These are phyloP conservation scores for Suillus subalutaceus DNA, from an alignment of 768 basidiomycete species.

Conservation along the genomic window DNA sequence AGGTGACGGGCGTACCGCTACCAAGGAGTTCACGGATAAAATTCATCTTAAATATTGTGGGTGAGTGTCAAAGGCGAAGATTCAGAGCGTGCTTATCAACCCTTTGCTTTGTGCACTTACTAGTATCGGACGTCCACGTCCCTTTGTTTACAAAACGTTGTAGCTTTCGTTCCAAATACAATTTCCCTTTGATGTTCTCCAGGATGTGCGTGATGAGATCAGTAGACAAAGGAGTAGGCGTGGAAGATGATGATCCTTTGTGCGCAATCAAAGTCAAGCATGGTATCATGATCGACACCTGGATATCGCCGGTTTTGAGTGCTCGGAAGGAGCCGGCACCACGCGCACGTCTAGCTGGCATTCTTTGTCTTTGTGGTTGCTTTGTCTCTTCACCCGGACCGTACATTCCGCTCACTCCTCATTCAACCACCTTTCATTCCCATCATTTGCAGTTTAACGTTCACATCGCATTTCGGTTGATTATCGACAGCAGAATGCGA, in stretches of 20 bases:
- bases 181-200: not conserved
- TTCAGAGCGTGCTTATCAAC: not conserved
- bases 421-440: too few species aligned
- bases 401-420: not conserved
- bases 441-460: not conserved
- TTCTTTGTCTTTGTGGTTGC: not conserved
- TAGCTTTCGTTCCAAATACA: not conserved
- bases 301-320: not conserved
- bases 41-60: not conserved
- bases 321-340: not conserved
- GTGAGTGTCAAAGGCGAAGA: not conserved
- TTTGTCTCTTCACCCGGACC: not conserved
- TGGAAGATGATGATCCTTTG: not conserved
- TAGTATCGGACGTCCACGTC: not conserved
- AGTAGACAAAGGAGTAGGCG: not conserved
- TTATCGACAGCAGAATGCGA: not conserved
- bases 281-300: not conserved
- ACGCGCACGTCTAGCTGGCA: too few species aligned
- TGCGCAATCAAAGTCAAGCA: not conserved
- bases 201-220: not conserved
- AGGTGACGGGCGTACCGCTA: constrained; percentile 26
- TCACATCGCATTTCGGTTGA: not conserved
- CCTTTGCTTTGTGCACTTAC: not conserved
- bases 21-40: constrained; percentile 23
- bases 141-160: not conserved